Percentiles rank a stretch among this genome's conserved stretches.
Evolutionary conservation across 108 stramenopile species (phyloP).

Genomic region (Poteriospumella lacustris): DNA sequence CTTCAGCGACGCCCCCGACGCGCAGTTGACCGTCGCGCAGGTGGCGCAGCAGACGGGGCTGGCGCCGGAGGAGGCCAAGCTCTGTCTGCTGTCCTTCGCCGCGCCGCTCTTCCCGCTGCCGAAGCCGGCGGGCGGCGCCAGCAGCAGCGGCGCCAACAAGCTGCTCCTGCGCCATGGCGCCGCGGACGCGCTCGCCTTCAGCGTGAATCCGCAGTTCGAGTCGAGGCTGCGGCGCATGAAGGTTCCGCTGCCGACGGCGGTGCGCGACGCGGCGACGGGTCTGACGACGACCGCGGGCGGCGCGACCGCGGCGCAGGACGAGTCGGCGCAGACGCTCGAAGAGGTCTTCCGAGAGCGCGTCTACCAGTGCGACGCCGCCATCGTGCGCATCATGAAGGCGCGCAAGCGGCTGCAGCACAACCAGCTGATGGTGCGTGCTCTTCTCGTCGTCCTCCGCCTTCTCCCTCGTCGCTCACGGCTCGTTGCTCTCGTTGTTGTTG

Average conservation of each 20-base stretch:
- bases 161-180: slow-evolving; percentile 60
- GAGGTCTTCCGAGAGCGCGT: slow-evolving; percentile 80
- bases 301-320: slow-evolving; percentile 78
- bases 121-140: background rate
- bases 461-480: background rate
- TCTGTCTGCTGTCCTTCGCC: slow-evolving; percentile 72
- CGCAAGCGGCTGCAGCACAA: slow-evolving; percentile 84
- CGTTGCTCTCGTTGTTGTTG: background rate
- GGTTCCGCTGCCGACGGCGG: slow-evolving; percentile 44
- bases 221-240: slow-evolving; percentile 78
- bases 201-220: slow-evolving; percentile 67
- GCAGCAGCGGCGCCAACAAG: slow-evolving; percentile 39
- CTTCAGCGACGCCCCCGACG: slow-evolving; percentile 58
- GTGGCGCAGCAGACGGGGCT: slow-evolving; percentile 70
- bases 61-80: slow-evolving; percentile 76
- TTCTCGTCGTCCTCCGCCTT: background rate
- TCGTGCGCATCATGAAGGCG: slow-evolving; percentile 97
- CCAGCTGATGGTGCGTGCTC: slow-evolving; percentile 70
- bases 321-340: slow-evolving; percentile 81
- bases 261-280: background rate
- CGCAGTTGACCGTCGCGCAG: slow-evolving; percentile 58
- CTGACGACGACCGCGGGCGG: background rate
- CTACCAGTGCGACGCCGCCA: slow-evolving; percentile 88
- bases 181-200: slow-evolving; percentile 68
- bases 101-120: no score